Evolutionary conservation across 495 filamentous ascomycete species (phyloP).

Genomic region (Xylaria telfairii): DNA sequence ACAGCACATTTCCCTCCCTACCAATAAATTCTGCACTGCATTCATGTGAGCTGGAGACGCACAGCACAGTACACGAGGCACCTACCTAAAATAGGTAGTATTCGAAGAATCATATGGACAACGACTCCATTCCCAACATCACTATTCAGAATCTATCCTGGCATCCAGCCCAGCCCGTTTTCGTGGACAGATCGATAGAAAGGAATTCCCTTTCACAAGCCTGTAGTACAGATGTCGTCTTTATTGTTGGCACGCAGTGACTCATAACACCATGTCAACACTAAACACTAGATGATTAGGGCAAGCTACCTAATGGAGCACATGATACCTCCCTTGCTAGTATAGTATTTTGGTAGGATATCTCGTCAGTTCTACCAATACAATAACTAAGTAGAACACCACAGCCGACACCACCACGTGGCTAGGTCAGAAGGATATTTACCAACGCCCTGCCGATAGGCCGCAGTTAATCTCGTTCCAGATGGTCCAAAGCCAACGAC

Average conservation of each 20-base stretch:
- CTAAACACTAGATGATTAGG: neutral
- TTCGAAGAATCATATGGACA: neutral
- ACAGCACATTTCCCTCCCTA: neutral
- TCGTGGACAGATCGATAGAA: neutral
- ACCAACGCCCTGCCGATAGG: neutral
- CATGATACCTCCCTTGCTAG: neutral
- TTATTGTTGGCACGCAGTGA: conserved; percentile 18
- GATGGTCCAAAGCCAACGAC: conserved; percentile 36
- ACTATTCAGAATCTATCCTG: neutral
- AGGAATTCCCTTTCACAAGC: neutral
- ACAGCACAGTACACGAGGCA: neutral
- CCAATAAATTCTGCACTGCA: too few relatives aligned
- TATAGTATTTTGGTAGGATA: neutral
- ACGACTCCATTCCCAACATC: neutral
- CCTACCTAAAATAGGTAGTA: conserved; percentile 9
- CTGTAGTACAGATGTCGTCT: neutral
- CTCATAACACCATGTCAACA: conserved; percentile 12
- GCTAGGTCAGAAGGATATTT: conserved; percentile 4
- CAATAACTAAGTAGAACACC: neutral
- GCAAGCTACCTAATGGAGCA: neutral
- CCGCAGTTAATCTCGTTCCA: conserved; percentile 13
- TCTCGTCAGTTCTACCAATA: neutral
- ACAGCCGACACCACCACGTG: conserved; percentile 20
- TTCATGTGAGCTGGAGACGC: neutral
- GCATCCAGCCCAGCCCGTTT: neutral